Conservation (phyloP, 768 basidiomycete genomes). For the Macrolepiota dolichaula region DNA sequence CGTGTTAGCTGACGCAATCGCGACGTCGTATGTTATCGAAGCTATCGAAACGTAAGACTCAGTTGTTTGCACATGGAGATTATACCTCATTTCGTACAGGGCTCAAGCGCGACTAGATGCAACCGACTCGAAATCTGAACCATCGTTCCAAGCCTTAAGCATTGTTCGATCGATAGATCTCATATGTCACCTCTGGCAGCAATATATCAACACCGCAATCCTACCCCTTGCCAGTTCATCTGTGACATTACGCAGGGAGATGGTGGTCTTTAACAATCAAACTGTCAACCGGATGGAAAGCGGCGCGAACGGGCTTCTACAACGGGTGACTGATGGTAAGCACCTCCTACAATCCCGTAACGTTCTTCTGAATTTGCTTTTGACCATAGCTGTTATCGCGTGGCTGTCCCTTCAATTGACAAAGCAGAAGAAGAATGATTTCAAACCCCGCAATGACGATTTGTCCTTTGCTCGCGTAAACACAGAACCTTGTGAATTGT, state of each 20-base stretch:
- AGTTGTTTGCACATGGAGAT: background rate
- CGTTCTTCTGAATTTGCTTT: background rate
- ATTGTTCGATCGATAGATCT: constrained; percentile 76
- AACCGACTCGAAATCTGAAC: constrained; percentile 76
- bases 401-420: constrained; percentile 76
- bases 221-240: constrained; percentile 83
- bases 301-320: constrained; percentile 73
- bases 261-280: constrained; percentile 90
- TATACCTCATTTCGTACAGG: constrained; percentile 35
- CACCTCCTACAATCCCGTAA: constrained; percentile 1
- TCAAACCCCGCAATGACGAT: constrained; percentile 96
- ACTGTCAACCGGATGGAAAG: constrained; percentile 83
- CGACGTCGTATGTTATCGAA: constrained; percentile 81
- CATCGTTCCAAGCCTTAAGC: constrained; percentile 63
- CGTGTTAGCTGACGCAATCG: constrained; percentile 84
- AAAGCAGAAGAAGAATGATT: constrained; percentile 95
- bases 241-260: constrained; percentile 86
- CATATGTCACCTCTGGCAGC: constrained; percentile 95
- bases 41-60: constrained; percentile 82
- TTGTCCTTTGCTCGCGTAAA: constrained; percentile 91
- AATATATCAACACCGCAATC: constrained; percentile 88
- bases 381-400: constrained; percentile 54
- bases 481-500: constrained; percentile 87
- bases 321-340: constrained; percentile 80
- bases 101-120: constrained; percentile 68